Conservation (phyloP, 108 stramenopile genomes). For the Nitzschia sp. region DNA sequence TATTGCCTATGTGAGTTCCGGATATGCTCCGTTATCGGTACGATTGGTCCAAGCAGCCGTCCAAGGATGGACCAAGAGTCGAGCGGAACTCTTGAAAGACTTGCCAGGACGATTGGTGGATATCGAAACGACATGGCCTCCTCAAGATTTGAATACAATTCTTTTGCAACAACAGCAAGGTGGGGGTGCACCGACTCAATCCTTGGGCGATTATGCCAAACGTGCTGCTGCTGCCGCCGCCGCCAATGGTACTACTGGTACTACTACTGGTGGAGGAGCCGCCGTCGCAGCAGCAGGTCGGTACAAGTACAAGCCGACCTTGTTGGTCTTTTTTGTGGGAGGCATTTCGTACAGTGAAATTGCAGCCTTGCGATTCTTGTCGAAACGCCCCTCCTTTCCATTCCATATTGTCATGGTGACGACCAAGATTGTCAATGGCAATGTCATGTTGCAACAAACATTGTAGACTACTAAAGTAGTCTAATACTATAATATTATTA, state of each 20-base stretch:
- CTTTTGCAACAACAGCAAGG: conserved; percentile 47
- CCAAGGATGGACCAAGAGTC: conserved; percentile 69
- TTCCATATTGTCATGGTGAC: conserved; percentile 71
- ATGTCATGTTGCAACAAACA: conserved; percentile 51
- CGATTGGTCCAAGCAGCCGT: conserved; percentile 87
- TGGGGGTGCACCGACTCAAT: conserved; percentile 8
- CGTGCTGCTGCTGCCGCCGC: too few relatives aligned
- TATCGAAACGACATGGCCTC: conserved; percentile 60
- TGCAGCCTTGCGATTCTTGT: conserved; percentile 89
- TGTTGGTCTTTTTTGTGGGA: conserved; percentile 89
- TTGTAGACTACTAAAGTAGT: background rate
- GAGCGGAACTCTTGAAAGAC: conserved; percentile 66
- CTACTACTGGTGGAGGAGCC: background rate
- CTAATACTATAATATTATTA: too few relatives aligned
- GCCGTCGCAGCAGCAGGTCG: background rate
- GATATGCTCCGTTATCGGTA: conserved; percentile 90
- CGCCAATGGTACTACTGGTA: background rate
- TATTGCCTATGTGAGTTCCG: conserved; percentile 90
- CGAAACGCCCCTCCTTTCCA: conserved; percentile 68
- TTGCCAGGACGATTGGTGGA: conserved; percentile 77
- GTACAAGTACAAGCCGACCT: conserved; percentile 60
- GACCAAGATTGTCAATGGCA: conserved; percentile 80
- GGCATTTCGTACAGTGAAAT: conserved; percentile 95
- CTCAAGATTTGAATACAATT: conserved; percentile 60
- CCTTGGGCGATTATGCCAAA: conserved; percentile 54